These are phyloP conservation scores for Auxenochlorella pyrenoidosa DNA, from an alignment of 139 green algal genomes.

Conservation along the genomic window DNA sequence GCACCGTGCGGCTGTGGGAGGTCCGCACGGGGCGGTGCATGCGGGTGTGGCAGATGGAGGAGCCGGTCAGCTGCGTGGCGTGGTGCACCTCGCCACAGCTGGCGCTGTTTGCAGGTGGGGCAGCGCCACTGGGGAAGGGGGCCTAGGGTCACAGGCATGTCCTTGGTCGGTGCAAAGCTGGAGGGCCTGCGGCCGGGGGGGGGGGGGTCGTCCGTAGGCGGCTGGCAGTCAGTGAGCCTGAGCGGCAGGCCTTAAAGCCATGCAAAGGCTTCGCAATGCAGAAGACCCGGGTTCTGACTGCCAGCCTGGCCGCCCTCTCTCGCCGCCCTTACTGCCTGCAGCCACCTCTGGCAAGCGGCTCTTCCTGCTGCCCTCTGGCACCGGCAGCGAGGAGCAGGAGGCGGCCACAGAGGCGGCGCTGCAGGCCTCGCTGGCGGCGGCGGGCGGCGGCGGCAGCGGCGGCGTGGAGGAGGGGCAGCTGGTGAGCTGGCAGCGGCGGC, in stretches of 20 bases:
- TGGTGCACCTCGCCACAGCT: conserved; percentile 75
- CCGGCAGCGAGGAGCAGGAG: conserved; percentile 31
- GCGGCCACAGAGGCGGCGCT: conserved; percentile 30
- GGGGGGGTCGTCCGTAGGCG: too few relatives aligned
- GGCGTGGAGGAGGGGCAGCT: conserved; percentile 26
- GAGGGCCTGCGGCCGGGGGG: too few relatives aligned
- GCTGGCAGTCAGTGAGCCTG: too few relatives aligned
- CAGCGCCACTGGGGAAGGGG: conserved; percentile 12
- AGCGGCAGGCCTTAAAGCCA: too few relatives aligned
- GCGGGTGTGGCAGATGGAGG: conserved; percentile 61
- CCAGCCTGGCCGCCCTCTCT: background rate
- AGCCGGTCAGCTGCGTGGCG: conserved; percentile 62
- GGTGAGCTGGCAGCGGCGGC: conserved; percentile 32
- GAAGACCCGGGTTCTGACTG: too few relatives aligned
- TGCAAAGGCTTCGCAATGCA: too few relatives aligned
- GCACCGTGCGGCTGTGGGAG: conserved; percentile 88
- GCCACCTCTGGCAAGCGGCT: conserved; percentile 59
- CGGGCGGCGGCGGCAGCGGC: conserved; percentile 1
- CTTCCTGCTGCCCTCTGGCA: conserved; percentile 65
- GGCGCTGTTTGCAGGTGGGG: conserved; percentile 44
- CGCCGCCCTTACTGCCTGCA: too few relatives aligned
- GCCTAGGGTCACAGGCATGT: background rate
- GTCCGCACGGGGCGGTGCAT: conserved; percentile 69
- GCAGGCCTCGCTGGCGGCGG: conserved; percentile 17
- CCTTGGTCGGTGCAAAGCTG: too few relatives aligned